Base-by-base conservation (phyloP, 441 rosid species). In the Omphalea diandra region DNA sequence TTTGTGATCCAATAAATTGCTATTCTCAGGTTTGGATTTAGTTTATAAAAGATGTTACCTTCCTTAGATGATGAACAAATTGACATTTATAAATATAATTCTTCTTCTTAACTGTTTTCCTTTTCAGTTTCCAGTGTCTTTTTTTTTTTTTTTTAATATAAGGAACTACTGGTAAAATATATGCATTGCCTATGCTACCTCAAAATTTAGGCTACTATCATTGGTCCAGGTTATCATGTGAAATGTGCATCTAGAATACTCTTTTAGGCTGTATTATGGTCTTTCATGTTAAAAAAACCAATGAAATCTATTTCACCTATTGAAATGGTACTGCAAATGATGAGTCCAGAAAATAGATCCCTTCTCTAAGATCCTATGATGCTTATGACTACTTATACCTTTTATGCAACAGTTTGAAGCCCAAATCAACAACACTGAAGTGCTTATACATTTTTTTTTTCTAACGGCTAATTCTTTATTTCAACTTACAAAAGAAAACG, bases 361-460 rank as follows among this genome's bases (percentile, higher is more conserved):
- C 63, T 53, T 36, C 52, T 31, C 56, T 11, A 5, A 55, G 47
- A 43, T 36, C 31, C 46, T 67, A 49, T 43, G 54, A 36, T 26
- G 35, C 43, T 43, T 41, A 67, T 69, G 41, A 12, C 4, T 56
- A 44, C 63, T 70, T 72, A 67, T 74, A 1, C 60, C 60, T 43
- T 68, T 71, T 77, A 65, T 82, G 82, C 85, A 95, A 98, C 83
- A 89, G 70, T 93, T 95, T 76, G 97, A 95, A 81, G 98, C 80
- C 73, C 86, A 87, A 72, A 81, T 89, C 57, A 90, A 91, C 62
- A 88, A 84, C 71, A 75, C 75, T 49, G 99, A 86, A 68, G 88
- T 87, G 67, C 93, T 91, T 58, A 73, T 93, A 38, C 97, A 98
- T 31, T 95, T 86, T 87, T 95, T 97, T n/a, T n/a, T n/a, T n/a